These are phyloP conservation scores for Schizochytrium sp. DNA, from an alignment of 108 stramenopile genomes.

Conservation along the genomic window DNA sequence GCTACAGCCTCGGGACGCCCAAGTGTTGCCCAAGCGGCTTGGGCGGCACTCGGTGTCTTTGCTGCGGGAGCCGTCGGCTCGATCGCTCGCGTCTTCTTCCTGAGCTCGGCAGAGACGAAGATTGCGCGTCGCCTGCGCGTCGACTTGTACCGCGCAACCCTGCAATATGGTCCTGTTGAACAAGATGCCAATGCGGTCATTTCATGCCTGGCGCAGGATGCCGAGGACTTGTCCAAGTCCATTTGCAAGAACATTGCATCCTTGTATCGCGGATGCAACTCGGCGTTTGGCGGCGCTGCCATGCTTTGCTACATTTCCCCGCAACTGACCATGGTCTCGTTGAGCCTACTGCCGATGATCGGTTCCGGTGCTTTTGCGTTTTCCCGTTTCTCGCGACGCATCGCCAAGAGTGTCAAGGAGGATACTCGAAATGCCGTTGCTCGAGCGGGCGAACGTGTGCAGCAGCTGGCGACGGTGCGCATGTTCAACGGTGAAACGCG, in stretches of 20 bases:
- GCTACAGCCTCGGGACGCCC: background rate
- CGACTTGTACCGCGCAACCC: background rate
- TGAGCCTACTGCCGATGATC: background rate
- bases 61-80: background rate
- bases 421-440: background rate
- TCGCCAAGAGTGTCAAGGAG: background rate
- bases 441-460: background rate
- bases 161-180: background rate
- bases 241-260: background rate
- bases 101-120: background rate
- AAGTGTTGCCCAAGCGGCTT: background rate
- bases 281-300: background rate
- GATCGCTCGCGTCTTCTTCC: background rate
- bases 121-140: background rate
- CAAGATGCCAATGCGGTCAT: background rate
- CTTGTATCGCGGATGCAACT: background rate
- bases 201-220: background rate
- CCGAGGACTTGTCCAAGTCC: background rate
- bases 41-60: background rate
- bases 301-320: background rate
- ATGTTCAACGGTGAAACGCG: background rate
- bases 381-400: background rate
- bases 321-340: background rate
- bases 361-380: background rate
- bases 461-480: background rate